Conservation (phyloP, 1,284 basidiomycete species). For the Cystobasidium slooffiae region DNA sequence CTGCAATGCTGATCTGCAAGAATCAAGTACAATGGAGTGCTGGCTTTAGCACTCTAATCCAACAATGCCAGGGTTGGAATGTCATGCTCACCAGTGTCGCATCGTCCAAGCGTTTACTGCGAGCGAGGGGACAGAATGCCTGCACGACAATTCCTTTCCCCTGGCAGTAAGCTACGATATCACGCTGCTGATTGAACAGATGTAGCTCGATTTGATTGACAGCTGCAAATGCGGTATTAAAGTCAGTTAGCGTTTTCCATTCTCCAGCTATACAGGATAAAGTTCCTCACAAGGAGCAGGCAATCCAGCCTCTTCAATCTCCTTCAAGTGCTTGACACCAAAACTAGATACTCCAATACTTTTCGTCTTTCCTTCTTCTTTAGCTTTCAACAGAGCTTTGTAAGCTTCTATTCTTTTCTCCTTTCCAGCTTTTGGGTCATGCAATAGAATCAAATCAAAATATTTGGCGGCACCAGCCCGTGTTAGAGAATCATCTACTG, state of each 20-base stretch:
- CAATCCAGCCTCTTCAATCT: conserved; percentile 41
- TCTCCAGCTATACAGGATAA: neutral
- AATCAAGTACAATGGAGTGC: too few relatives aligned
- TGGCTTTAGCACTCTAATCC: too few relatives aligned
- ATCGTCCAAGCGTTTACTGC: conserved; percentile 65
- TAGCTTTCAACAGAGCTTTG: conserved; percentile 36
- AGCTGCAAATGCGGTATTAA: conserved; percentile 46
- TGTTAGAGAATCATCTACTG: conserved; percentile 20
- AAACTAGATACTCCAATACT: conserved; percentile 48
- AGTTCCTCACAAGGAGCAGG: conserved; percentile 13
- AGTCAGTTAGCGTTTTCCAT: neutral
- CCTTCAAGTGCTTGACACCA: conserved; percentile 47
- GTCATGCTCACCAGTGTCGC: conserved; percentile 60
- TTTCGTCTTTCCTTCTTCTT: conserved; percentile 42
- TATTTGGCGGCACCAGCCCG: conserved; percentile 17
- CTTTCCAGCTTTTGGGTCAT: conserved; percentile 41
- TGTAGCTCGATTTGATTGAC: conserved; percentile 45
- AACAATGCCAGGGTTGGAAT: neutral
- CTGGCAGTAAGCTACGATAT: conserved; percentile 64
- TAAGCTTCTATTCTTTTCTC: conserved; percentile 47
- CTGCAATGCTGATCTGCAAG: conserved; percentile 67
- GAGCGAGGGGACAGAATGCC: conserved; percentile 63
- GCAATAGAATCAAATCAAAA: conserved; percentile 46
- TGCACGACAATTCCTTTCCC: conserved; percentile 71
- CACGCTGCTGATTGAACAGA: conserved; percentile 44